Evolutionary conservation across 1,284 basidiomycete genomes (phyloP).

Genomic region (Amylostereum areolatum): DNA sequence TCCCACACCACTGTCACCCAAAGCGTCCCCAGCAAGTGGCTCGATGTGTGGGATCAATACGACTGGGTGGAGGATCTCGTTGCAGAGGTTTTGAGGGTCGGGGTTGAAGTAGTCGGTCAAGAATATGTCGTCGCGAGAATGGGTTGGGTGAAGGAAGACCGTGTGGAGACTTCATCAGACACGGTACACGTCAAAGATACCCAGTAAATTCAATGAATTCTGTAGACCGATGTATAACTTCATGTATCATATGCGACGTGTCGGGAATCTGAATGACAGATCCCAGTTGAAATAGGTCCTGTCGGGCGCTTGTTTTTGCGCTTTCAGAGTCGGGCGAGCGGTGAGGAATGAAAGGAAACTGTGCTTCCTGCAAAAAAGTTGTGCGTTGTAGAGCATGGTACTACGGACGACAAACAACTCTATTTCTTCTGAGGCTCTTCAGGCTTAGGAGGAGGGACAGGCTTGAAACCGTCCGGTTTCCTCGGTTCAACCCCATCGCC

Average conservation of each 20-base stretch:
- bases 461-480: conserved; percentile 68
- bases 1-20: conserved; percentile 77
- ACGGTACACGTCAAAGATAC: too few species aligned
- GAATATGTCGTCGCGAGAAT: conserved; percentile 80
- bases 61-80: conserved; percentile 95
- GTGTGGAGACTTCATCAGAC: too few species aligned
- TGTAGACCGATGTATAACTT: neutral
- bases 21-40: conserved; percentile 74
- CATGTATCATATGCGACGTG: conserved; percentile 1
- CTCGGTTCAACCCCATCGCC: conserved; percentile 77
- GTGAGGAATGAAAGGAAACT: too few species aligned
- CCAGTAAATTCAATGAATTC: too few species aligned
- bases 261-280: neutral
- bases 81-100: conserved; percentile 77
- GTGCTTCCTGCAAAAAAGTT: too few species aligned
- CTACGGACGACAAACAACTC: conserved; percentile 12
- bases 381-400: too few species aligned
- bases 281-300: too few species aligned
- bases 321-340: too few species aligned
- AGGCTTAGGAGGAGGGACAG: conserved; percentile 57
- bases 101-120: conserved; percentile 83
- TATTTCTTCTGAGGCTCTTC: conserved; percentile 66
- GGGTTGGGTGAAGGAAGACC: conserved; percentile 51
- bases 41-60: conserved; percentile 84
- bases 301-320: too few species aligned